These are phyloP conservation scores for Ceratobasidium sp. DNA, from an alignment of 1,284 basidiomycete species.

Conservation along the genomic window DNA sequence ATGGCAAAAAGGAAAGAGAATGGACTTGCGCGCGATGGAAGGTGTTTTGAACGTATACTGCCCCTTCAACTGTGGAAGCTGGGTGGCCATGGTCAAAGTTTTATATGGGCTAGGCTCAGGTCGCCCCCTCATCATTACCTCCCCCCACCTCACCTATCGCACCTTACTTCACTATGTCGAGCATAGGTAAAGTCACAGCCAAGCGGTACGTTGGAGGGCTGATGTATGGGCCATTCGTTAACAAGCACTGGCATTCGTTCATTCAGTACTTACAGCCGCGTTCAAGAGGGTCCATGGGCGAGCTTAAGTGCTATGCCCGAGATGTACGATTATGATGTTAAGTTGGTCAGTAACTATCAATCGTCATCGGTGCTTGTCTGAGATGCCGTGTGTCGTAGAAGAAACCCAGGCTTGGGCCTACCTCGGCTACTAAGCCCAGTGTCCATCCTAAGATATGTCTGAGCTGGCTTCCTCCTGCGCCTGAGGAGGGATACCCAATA, in stretches of 20 bases:
- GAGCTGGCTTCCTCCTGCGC: no score
- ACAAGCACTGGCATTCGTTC: background rate
- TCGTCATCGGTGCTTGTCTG: background rate
- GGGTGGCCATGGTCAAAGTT: no score
- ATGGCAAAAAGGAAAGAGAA: no score
- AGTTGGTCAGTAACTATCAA: no score
- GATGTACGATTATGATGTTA: background rate
- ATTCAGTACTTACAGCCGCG: slow-evolving; percentile 26
- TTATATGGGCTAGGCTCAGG: no score
- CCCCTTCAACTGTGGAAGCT: no score
- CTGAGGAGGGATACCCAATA: background rate
- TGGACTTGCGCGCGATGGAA: no score
- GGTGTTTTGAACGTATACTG: no score
- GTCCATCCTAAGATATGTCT: background rate
- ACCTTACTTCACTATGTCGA: background rate
- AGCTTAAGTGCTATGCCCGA: background rate
- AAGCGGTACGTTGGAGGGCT: slow-evolving; percentile 10
- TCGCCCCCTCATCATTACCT: no score
- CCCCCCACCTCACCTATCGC: no score
- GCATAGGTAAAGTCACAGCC: background rate
- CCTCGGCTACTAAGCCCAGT: background rate
- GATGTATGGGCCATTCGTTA: slow-evolving; percentile 2
- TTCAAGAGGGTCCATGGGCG: slow-evolving; percentile 29
- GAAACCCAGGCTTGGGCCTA: background rate
- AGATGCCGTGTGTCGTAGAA: background rate